Percentiles rank a stretch among this genome's conserved stretches.
Evolutionary conservation across 1,284 basidiomycete species (phyloP).

Genomic region (Xerocomus nothofagi): DNA sequence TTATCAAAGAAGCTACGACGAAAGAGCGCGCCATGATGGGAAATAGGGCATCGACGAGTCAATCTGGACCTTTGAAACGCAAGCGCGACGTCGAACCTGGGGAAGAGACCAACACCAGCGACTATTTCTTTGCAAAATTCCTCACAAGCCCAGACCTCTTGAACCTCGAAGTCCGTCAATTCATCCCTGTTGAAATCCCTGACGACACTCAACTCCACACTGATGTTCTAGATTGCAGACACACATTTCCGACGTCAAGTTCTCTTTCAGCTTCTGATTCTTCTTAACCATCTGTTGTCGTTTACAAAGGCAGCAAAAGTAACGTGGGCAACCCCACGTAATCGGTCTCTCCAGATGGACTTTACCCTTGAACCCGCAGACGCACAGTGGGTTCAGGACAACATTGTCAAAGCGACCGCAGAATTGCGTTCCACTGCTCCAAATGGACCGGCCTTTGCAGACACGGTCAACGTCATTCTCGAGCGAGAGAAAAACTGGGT

Average conservation of each 20-base stretch:
- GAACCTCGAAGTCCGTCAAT: constrained; percentile 71
- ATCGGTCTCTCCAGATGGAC: constrained; percentile 77
- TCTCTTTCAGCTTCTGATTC: constrained; percentile 82
- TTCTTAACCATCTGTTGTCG: constrained; percentile 76
- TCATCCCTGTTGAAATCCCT: constrained; percentile 1
- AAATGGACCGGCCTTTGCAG: constrained; percentile 70
- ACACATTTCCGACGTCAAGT: constrained; percentile 90
- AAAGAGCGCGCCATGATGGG: constrained; percentile 84
- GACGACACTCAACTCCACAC: constrained; percentile 6
- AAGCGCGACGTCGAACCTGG: constrained; percentile 59
- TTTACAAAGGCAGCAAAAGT: constrained; percentile 73
- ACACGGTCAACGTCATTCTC: constrained; percentile 67
- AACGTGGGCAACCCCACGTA: constrained; percentile 58
- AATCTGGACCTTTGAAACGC: constrained; percentile 51
- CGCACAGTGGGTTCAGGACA: constrained; percentile 73
- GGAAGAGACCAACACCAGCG: constrained; percentile 50
- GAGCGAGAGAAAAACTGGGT: constrained; percentile 87
- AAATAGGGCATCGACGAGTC: constrained; percentile 47
- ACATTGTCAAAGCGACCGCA: constrained; percentile 59
- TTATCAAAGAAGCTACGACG: constrained; percentile 79
- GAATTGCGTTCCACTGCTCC: constrained; percentile 75
- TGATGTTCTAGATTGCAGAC: constrained; percentile 68
- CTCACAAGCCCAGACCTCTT: constrained; percentile 83
- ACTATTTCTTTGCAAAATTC: constrained; percentile 92
- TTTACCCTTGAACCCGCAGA: constrained; percentile 69